Conservation (phyloP, 106 monocot genomes). For the Xerophyta viscosa region DNA sequence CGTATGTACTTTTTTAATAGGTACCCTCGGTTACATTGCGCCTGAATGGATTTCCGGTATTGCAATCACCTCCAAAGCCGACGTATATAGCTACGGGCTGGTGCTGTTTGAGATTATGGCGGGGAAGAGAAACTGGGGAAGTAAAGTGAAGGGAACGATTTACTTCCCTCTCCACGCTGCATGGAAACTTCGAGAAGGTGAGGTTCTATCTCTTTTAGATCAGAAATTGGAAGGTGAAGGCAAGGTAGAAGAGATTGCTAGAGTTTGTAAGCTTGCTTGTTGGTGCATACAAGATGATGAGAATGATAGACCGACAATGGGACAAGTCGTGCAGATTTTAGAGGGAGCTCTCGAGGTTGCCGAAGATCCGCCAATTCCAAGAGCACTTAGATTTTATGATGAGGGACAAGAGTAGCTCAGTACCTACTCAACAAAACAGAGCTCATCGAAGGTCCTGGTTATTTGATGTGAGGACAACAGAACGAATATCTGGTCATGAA, state of each 20-base stretch:
- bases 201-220: conserved; percentile 23
- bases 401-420: too few species aligned
- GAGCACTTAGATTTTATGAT: too few species aligned
- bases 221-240: conserved; percentile 11
- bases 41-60: conserved; percentile 40
- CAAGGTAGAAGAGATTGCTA: conserved; percentile 9
- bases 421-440: too few species aligned
- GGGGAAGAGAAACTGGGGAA: conserved; percentile 3
- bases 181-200: conserved; percentile 8
- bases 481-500: too few species aligned
- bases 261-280: conserved; percentile 15
- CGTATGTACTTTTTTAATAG: too few species aligned
- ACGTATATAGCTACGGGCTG: conserved; percentile 38
- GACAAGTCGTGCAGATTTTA: conserved; percentile 15
- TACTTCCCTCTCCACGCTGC: conserved; percentile 21
- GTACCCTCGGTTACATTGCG: conserved; percentile 19
- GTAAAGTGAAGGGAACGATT: neutral
- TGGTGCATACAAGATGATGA: conserved; percentile 24
- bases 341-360: conserved; percentile 11
- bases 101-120: conserved; percentile 37
- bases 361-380: conserved; percentile 12
- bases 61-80: conserved; percentile 26
- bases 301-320: conserved; percentile 9
- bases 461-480: too few species aligned
- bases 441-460: too few species aligned